Base-by-base conservation (phyloP, 2,329 filamentous ascomycete genomes). In the Fusarium pseudonygamai region DNA sequence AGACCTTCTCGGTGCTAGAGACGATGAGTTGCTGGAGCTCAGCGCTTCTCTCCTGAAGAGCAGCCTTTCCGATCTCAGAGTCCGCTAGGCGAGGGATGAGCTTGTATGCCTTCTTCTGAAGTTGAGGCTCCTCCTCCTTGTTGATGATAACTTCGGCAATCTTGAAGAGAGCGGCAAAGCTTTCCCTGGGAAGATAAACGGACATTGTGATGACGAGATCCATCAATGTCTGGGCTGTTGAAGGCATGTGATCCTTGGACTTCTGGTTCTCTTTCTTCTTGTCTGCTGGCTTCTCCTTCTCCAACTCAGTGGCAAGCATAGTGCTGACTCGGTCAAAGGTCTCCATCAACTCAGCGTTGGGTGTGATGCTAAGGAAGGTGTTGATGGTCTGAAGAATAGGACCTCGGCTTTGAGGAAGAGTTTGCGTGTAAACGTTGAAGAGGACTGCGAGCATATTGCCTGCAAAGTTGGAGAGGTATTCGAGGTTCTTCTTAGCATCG, bases 101-200 rank as follows among this genome's bases (percentile, higher is more conserved):
- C 85, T 98, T 98, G 86, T 99, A 99, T 0, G 96, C 96, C 84
- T 99, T 99, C 89, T 99, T 99, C 82, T 98, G 96, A 40, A 99
- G 86, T 81, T 98, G 96, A 15, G 96, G 93, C 79, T 98, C 96
- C 42, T 93, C 89, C 63, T 93, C 88, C 79, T 92, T 93, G 80
- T 92, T 91, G 75, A 98, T 92, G 64, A 98, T 92, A 32, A 94
- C 88, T 1, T 93, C 88, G 2, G 96, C 93, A 79, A 98, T 95
- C 75, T 92, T 92, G 84, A 99, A 98, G 6, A 99, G 89, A 10
- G 92, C 88, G 24, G 89, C 87, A 75, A 97, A 98, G 82, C 94
- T 97, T 60, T 95, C 91, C 43, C 95, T 88, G 4, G 96, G 95
- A 13, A 99, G 89, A 79, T 99, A 97, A 22, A 96, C 92, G 1